Evolutionary conservation across 345 rosid species (phyloP), one percentile per base, ranked within the genome.

Genomic region (Dimocarpus longan): DNA sequence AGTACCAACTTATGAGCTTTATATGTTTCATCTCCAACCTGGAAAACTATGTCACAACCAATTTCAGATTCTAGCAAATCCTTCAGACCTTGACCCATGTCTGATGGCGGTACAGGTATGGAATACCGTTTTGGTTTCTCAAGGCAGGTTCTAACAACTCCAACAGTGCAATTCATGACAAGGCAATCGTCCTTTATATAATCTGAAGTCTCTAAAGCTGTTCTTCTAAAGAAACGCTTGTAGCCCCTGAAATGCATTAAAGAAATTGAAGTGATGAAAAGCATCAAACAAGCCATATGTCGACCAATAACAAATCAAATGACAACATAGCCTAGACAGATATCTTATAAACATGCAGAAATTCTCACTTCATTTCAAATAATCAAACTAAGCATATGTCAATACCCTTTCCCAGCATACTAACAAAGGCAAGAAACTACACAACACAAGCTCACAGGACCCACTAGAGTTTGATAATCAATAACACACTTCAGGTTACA

Each of bases 1-100:
- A 97, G 97, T 70, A 97, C 86, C 85, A 93, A 81, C 76, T 92
- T 97, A 71, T 94, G 98, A 70, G 98, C 98, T 85, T 84, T 89
- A 83, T 85, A 92, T 9, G 83, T 87, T 86, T 93, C 95, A 73
- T 92, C 93, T 1, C 93, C 93, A 70, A 97, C 95, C 82, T 87
- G 86, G 59, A 97, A 92, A 81, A 64, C 81, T 74, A 97, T 75
- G 84, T 97, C 97, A 56, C 94, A 90, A 15, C 95, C 97, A 82
- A 86, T 64, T 85, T 90, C 91, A 79, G 95, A 86, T 60, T 93
- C 98, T 68, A 97, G 79, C 83, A 97, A 80, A 63, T 85, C 90
- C 81, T 87, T 91, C 74, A 93, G 79, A 67, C 89, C 90, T 80
- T 84, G 87, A 66, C 93, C 96, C 97, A 94, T 91, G 85, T 92